Conservation (phyloP, 805 yeast species). For the Myxozyma lipomycoides region DNA sequence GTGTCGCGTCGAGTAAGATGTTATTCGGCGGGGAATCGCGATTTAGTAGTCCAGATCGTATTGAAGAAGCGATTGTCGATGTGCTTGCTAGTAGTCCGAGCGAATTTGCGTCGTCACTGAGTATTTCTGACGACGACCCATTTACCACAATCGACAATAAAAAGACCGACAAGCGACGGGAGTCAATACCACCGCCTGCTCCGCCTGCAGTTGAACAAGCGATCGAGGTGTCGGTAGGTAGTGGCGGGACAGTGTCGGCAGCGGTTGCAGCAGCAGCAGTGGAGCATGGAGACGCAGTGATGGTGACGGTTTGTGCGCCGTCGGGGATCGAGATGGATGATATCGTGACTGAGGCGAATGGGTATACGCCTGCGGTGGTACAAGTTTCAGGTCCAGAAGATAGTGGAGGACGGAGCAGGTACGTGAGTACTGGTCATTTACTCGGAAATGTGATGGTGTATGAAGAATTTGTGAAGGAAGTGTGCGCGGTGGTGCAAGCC, state of each 20-base stretch:
- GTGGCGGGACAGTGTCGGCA: background rate
- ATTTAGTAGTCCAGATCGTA: background rate
- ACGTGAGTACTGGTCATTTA: conserved; percentile 29
- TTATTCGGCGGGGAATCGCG: background rate
- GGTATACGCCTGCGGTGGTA: conserved; percentile 16
- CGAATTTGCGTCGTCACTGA: conserved; percentile 8
- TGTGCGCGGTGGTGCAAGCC: conserved; percentile 32
- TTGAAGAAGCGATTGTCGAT: background rate
- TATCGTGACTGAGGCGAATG: conserved; percentile 11
- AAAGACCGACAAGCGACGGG: background rate
- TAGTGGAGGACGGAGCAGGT: conserved; percentile 10
- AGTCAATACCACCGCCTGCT: background rate
- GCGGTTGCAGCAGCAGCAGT: background rate
- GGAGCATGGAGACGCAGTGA: background rate
- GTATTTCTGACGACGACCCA: conserved; percentile 11
- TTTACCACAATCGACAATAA: background rate
- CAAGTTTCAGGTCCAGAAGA: conserved; percentile 11
- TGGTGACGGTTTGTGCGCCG: background rate
- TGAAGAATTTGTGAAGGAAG: conserved; percentile 33
- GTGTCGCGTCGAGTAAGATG: background rate
- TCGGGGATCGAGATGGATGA: conserved; percentile 22
- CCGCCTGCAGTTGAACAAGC: background rate
- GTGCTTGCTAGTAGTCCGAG: conserved; percentile 6
- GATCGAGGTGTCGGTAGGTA: background rate
- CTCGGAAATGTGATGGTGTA: conserved; percentile 31